Evolutionary conservation across 768 basidiomycete species (phyloP).

Genomic region (Mycena maculata): DNA sequence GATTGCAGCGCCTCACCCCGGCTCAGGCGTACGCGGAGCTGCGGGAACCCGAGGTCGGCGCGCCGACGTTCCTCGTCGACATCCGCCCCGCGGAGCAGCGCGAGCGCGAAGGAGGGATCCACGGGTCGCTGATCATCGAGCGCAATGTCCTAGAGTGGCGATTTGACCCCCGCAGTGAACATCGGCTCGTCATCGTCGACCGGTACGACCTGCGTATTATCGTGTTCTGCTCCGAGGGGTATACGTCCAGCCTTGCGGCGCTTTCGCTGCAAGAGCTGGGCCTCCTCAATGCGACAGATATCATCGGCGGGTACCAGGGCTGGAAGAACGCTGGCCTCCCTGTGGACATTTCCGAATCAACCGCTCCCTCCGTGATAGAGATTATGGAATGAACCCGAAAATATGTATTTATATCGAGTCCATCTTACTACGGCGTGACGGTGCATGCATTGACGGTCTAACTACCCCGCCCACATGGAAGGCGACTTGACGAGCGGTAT

Average conservation of each 20-base stretch:
- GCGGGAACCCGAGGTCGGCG: conserved; percentile 59
- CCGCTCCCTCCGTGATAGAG: conserved; percentile 20
- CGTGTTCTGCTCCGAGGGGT: conserved; percentile 79
- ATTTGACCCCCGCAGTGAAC: conserved; percentile 75
- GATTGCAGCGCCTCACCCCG: conserved; percentile 72
- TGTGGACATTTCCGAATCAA: conserved; percentile 48
- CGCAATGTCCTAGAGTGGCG: conserved; percentile 85
- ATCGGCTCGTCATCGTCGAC: conserved; percentile 73
- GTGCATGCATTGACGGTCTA: neutral
- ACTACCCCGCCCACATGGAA: neutral
- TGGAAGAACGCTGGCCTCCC: conserved; percentile 79
- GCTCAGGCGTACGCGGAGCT: conserved; percentile 71
- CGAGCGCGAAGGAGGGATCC: conserved; percentile 65
- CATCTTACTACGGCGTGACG: no score
- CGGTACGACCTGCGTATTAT: conserved; percentile 81
- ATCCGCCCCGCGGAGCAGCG: conserved; percentile 77
- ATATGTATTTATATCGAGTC: neutral
- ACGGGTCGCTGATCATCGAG: conserved; percentile 78
- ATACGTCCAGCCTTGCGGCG: conserved; percentile 73
- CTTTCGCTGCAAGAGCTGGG: conserved; percentile 76
- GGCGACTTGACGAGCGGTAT: no score
- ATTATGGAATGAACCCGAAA: conserved; percentile 1
- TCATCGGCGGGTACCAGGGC: conserved; percentile 78
- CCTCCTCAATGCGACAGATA: conserved; percentile 79
- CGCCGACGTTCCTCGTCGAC: conserved; percentile 81